These are phyloP conservation scores for Geotrichum macrosporum DNA, from an alignment of 1,139 yeast genomes.

Conservation along the genomic window DNA sequence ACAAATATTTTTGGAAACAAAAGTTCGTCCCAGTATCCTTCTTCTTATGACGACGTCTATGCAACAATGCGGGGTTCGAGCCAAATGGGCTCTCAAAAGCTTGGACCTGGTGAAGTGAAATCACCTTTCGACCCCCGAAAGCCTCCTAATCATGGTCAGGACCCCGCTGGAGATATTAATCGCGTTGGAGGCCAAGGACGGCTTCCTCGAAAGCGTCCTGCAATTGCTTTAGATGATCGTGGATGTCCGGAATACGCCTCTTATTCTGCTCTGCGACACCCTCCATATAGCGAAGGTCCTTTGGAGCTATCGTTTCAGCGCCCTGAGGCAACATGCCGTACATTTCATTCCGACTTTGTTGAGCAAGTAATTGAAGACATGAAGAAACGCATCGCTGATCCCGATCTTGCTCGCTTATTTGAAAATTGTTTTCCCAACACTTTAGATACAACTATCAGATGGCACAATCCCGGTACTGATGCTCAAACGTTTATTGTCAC, in stretches of 20 bases:
- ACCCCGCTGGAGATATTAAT: not conserved
- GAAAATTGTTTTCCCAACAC: slow-evolving; percentile 88
- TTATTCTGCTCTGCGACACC: slow-evolving; percentile 38
- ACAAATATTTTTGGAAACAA: slow-evolving; percentile 14
- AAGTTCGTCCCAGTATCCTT: no score
- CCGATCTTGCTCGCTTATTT: slow-evolving; percentile 67
- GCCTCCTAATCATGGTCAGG: no score
- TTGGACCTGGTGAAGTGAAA: no score
- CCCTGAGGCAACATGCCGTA: slow-evolving; percentile 67
- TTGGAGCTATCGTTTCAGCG: slow-evolving; percentile 65
- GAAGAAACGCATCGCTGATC: slow-evolving; percentile 48
- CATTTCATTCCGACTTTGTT: slow-evolving; percentile 59
- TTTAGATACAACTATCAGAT: slow-evolving; percentile 76
- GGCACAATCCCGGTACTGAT: slow-evolving; percentile 47
- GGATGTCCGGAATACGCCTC: slow-evolving; percentile 42
- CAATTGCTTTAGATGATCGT: slow-evolving; percentile 12
- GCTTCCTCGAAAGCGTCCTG: not conserved
- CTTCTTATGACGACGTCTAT: no score
- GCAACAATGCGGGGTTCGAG: no score
- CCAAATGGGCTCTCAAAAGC: not conserved
- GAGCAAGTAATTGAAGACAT: slow-evolving; percentile 59
- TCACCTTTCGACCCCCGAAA: no score
- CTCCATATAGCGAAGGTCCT: slow-evolving; percentile 37
- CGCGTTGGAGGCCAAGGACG: not conserved
- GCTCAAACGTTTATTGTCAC: slow-evolving; percentile 67